phyloP scores from a whole-genome alignment of 1,284 basidiomycete genomes.

The Microstroma glucosiphilum region DNA sequence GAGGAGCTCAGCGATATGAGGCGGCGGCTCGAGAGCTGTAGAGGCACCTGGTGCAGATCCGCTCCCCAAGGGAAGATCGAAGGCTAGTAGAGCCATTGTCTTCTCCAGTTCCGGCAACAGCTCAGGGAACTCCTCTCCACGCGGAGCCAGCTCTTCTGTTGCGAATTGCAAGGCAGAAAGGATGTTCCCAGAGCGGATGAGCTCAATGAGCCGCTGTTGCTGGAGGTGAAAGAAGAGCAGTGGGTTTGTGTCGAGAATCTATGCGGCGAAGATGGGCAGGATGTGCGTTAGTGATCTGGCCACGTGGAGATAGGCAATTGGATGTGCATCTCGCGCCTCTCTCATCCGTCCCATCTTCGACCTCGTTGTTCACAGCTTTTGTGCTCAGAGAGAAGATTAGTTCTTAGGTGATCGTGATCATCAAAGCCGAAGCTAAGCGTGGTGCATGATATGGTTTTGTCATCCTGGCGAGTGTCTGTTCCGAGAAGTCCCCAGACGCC shows the following conservation, averaged over 20 bases:
- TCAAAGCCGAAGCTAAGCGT: constrained; percentile 65
- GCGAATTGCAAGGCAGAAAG: constrained; percentile 81
- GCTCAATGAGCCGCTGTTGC: constrained; percentile 89
- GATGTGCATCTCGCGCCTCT: neutral
- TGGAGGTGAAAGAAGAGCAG: constrained; percentile 85
- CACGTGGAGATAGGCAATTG: neutral
- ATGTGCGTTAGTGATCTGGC: neutral
- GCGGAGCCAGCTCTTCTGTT: constrained; percentile 83
- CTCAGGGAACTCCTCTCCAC: constrained; percentile 88
- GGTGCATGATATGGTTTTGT: constrained; percentile 82
- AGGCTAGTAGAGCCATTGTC: constrained; percentile 91
- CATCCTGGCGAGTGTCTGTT: constrained; percentile 16
- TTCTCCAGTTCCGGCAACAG: constrained; percentile 85
- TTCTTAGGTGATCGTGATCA: neutral
- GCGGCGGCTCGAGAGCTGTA: constrained; percentile 53
- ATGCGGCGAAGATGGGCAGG: constrained; percentile 14
- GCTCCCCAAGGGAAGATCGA: constrained; percentile 56
- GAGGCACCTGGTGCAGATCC: constrained; percentile 12
- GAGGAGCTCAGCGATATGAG: constrained; percentile 66
- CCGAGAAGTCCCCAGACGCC: neutral
- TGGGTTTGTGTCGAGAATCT: constrained; percentile 93
- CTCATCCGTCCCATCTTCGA: neutral
- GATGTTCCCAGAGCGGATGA: constrained; percentile 74
- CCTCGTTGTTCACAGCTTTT: neutral
- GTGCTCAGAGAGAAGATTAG: constrained; percentile 4